These are phyloP conservation scores for Bauhinia variegata DNA, from an alignment of 306 rosid genomes.

Conservation along the genomic window DNA sequence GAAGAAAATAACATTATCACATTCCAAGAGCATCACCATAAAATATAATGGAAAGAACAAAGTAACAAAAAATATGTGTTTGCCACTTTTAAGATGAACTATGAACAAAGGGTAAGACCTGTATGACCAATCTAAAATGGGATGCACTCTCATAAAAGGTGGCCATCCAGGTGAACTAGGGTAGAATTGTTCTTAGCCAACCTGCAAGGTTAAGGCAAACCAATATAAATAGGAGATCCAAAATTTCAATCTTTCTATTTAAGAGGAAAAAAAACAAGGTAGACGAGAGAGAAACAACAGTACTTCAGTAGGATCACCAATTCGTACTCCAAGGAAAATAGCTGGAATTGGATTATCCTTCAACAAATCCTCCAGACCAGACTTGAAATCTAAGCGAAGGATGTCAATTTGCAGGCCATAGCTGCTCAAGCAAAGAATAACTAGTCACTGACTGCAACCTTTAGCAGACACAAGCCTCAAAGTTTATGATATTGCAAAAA, in stretches of 20 bases:
- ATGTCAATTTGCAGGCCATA: constrained; percentile 86
- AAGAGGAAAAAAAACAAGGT: constrained; percentile 9
- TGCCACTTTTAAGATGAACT: constrained; percentile 16
- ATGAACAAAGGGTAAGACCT: constrained; percentile 41
- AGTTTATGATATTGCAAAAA: constrained; percentile 15
- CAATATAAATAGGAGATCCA: constrained; percentile 16
- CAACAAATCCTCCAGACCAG: constrained; percentile 88
- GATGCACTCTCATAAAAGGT: constrained; percentile 96
- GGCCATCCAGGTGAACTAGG: constrained; percentile 99
- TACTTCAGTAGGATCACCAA: constrained; percentile 99
- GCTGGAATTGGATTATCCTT: constrained; percentile 80
- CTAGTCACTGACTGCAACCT: constrained; percentile 26
- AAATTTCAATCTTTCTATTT: constrained; percentile 4
- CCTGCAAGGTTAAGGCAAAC: constrained; percentile 55
- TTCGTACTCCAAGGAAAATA: constrained; percentile 94
- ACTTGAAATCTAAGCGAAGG: constrained; percentile 80
- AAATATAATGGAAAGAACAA: constrained; percentile 32
- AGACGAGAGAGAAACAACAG: constrained; percentile 21
- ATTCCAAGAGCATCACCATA: constrained; percentile 28
- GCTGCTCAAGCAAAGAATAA: constrained; percentile 54
- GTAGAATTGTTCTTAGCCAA: constrained; percentile 95
- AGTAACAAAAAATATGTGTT: constrained; percentile 5
- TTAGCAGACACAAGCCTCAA: constrained; percentile 19
- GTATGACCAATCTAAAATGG: constrained; percentile 98
- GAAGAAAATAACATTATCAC: constrained; percentile 2